Evolutionary conservation across 2,329 filamentous ascomycete genomes (phyloP).

Genomic region (Paraphaeosphaeria minitans): DNA sequence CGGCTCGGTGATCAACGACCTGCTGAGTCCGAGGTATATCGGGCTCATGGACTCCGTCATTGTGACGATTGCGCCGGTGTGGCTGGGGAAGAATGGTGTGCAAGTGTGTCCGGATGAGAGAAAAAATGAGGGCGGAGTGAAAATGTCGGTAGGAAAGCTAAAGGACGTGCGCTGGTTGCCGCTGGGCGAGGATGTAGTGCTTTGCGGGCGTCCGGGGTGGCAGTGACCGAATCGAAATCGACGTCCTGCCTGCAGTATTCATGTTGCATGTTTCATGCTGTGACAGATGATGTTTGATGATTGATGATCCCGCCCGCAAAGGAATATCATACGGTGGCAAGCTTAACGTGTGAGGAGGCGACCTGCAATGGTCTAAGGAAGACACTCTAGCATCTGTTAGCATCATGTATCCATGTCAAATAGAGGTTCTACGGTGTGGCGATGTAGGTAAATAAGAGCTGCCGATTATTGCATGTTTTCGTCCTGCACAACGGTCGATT

Average conservation of each 20-base stretch:
- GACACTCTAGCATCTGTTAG: not conserved
- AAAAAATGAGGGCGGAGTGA: slow-evolving; percentile 54
- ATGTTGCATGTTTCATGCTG: not conserved
- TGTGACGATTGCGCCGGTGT: slow-evolving; percentile 86
- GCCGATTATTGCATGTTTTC: not conserved
- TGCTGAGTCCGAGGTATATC: slow-evolving; percentile 68
- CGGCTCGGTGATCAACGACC: slow-evolving; percentile 77
- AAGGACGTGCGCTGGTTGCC: slow-evolving; percentile 73
- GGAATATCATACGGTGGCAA: too few relatives aligned
- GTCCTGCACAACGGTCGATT: not conserved
- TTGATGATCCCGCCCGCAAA: too few relatives aligned
- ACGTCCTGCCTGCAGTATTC: not conserved
- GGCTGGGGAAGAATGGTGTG: slow-evolving; percentile 84
- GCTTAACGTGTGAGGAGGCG: not conserved
- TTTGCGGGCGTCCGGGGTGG: slow-evolving; percentile 68
- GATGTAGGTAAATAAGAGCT: not conserved
- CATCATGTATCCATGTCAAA: too few relatives aligned
- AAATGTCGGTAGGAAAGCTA: slow-evolving; percentile 66
- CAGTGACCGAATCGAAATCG: not conserved
- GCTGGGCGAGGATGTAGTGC: slow-evolving; percentile 80
- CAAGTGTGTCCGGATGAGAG: slow-evolving; percentile 72
- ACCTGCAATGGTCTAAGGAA: not conserved
- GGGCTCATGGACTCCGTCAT: slow-evolving; percentile 77
- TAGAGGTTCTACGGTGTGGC: not conserved
- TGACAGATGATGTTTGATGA: too few relatives aligned